Evolutionary conservation across 441 rosid genomes (phyloP).

Genomic region (Eutrema salsugineum): DNA sequence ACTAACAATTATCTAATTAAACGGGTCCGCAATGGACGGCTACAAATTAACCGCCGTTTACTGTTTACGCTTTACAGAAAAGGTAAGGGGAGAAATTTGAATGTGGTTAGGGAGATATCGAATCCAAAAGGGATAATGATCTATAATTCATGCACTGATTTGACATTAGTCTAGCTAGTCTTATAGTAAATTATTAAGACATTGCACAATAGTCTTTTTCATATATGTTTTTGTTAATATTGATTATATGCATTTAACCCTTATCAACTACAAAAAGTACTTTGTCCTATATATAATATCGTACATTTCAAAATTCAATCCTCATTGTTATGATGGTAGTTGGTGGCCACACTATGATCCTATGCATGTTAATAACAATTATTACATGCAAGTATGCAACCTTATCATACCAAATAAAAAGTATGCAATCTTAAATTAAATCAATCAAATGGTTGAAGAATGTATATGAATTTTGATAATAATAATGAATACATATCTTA

Average conservation of each 20-base stretch:
- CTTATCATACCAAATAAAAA: no score
- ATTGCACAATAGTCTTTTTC: neutral
- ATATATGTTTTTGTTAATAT: neutral
- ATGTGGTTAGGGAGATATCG: neutral
- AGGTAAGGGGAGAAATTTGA: constrained; percentile 8
- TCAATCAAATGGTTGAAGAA: neutral
- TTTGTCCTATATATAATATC: neutral
- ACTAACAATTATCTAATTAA: neutral
- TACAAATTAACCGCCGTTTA: constrained; percentile 19
- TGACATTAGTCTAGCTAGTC: constrained; percentile 17
- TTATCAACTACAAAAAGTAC: neutral
- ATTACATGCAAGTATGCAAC: no score
- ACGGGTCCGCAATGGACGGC: constrained; percentile 18
- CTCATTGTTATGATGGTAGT: neutral
- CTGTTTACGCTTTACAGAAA: constrained; percentile 12
- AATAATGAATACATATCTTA: no score
- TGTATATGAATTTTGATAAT: neutral
- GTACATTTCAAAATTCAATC: neutral
- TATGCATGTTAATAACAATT: neutral
- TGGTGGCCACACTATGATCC: constrained; percentile 6
- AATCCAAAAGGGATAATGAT: constrained; percentile 22
- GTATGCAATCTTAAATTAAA: neutral
- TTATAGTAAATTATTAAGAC: constrained; percentile 21
- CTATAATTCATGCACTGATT: constrained; percentile 20
- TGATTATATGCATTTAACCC: neutral